phyloP scores from a whole-genome alignment of 2,329 filamentous ascomycete species.

The Colletotrichum lini region DNA sequence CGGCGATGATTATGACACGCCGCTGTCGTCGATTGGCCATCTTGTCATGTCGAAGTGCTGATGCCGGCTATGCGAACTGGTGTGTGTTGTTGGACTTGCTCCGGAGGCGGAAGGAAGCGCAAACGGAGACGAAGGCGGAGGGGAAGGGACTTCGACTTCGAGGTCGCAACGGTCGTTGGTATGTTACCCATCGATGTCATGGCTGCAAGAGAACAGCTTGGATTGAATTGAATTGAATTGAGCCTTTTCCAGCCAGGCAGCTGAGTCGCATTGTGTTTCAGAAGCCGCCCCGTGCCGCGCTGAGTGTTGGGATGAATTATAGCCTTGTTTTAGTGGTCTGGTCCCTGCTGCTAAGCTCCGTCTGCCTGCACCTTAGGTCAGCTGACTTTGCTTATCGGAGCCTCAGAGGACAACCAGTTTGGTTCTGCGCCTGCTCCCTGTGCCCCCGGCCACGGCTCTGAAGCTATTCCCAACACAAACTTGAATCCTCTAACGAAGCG shows the following conservation, averaged over 20 bases:
- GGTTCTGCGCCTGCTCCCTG: no score
- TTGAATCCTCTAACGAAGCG: no score
- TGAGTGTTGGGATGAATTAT: background rate
- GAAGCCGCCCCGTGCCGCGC: slow-evolving; percentile 26
- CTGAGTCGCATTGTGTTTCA: slow-evolving; percentile 19
- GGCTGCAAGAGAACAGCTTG: slow-evolving; percentile 1
- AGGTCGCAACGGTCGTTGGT: background rate
- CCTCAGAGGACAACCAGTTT: no score
- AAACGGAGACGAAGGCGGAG: no score
- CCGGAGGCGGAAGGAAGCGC: background rate
- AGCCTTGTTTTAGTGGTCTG: background rate
- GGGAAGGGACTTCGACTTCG: background rate
- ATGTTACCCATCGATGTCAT: background rate
- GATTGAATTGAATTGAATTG: background rate
- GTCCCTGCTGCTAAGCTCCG: no score
- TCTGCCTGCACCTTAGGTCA: no score
- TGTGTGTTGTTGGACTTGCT: background rate
- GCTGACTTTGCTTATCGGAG: no score
- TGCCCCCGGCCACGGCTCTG: no score
- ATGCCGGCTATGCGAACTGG: background rate
- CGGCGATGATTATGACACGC: slow-evolving; percentile 36
- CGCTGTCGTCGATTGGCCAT: slow-evolving; percentile 42
- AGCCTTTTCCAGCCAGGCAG: background rate
- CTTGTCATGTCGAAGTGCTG: slow-evolving; percentile 26
- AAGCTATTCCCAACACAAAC: no score